Conservation (phyloP, 2,329 filamentous ascomycete species). For the Talaromyces sp. region DNA sequence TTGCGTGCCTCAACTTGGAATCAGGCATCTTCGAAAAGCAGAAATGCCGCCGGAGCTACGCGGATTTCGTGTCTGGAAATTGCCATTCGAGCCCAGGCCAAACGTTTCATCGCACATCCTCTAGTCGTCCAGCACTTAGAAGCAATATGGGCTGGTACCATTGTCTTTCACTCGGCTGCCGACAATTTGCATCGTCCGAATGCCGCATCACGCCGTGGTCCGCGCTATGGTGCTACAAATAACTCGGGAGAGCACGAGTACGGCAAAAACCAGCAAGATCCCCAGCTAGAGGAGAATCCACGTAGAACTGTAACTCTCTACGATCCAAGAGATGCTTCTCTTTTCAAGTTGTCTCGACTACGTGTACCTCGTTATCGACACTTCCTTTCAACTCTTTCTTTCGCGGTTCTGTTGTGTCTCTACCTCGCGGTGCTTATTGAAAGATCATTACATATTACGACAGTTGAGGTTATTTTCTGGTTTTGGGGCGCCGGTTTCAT, state of each 20-base stretch:
- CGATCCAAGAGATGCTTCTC: conserved; percentile 81
- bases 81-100: conserved; percentile 86
- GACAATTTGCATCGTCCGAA: conserved; percentile 71
- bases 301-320: conserved; percentile 81
- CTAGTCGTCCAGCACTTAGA: conserved; percentile 92
- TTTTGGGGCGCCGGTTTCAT: conserved; percentile 97
- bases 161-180: conserved; percentile 87
- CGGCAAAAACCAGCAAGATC: conserved; percentile 1
- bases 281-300: conserved; percentile 18
- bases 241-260: neutral
- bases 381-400: conserved; percentile 81
- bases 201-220: conserved; percentile 34
- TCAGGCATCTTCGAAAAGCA: conserved; percentile 35
- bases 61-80: conserved; percentile 89
- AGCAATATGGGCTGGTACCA: conserved; percentile 93
- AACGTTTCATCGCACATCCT: conserved; percentile 87
- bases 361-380: conserved; percentile 89
- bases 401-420: conserved; percentile 77
- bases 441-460: conserved; percentile 75
- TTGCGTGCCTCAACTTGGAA: conserved; percentile 37
- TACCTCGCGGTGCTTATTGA: conserved; percentile 78
- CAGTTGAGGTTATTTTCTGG: conserved; percentile 87
- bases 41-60: conserved; percentile 57
- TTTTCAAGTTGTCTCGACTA: conserved; percentile 86
- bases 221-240: conserved; percentile 28